A percentile compares a stretch with the other conserved stretches of the same genome.
These are phyloP conservation scores for Cladochytrium replicatum DNA, from an alignment of 192 early-diverging fungal genomes.

Conservation along the genomic window DNA sequence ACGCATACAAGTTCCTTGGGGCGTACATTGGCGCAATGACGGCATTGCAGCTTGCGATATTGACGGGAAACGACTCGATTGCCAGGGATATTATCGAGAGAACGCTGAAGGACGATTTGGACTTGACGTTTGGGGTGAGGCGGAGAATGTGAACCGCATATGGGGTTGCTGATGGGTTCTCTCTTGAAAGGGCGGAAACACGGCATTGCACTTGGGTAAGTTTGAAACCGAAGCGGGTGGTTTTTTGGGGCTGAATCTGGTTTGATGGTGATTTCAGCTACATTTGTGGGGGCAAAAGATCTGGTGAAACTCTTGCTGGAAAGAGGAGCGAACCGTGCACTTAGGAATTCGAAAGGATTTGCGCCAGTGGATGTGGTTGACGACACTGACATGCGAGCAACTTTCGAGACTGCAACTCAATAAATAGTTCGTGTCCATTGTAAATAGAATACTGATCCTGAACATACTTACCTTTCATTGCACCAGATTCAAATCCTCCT, in stretches of 20 bases:
- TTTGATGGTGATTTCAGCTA: conserved; percentile 29
- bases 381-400: conserved; percentile 28
- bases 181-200: conserved; percentile 49
- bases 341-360: conserved; percentile 55
- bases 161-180: not conserved
- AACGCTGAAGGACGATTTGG: conserved; percentile 57
- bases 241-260: conserved; percentile 3
- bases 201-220: conserved; percentile 54
- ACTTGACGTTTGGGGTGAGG: conserved; percentile 50
- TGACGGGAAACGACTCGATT: conserved; percentile 46
- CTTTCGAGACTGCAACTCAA: conserved; percentile 12
- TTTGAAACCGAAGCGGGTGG: no score
- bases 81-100: conserved; percentile 61
- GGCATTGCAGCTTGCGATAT: conserved; percentile 51
- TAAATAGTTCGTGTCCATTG: not conserved
- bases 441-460: not conserved
- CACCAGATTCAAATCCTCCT: conserved; percentile 30
- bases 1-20: conserved; percentile 56
- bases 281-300: conserved; percentile 43
- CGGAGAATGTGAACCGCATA: not conserved
- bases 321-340: conserved; percentile 44
- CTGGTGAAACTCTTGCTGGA: conserved; percentile 53
- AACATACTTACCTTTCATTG: conserved; percentile 65
- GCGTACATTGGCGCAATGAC: conserved; percentile 56
- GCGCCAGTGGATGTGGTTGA: conserved; percentile 44